phyloP scores from a whole-genome alignment of 306 rosid genomes.

The Crotalaria pallida region DNA sequence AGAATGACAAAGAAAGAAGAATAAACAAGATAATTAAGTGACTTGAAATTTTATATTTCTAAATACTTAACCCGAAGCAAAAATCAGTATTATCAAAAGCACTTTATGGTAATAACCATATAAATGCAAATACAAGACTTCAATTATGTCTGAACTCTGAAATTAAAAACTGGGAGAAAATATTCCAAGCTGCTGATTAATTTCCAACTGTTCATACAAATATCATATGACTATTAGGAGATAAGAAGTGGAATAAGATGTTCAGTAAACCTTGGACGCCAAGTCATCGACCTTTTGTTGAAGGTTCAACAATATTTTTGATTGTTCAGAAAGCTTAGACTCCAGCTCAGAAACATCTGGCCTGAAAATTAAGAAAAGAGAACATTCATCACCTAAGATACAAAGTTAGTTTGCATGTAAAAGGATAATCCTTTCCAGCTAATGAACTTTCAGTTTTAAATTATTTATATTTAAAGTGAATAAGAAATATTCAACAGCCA shows the following conservation, averaged over 20 bases:
- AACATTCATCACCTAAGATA: constrained; percentile 19
- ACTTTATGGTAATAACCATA: background rate
- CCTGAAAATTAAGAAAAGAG: constrained; percentile 51
- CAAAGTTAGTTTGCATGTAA: background rate
- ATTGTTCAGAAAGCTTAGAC: constrained; percentile 81
- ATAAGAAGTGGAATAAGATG: background rate
- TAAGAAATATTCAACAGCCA: background rate
- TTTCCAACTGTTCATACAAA: background rate
- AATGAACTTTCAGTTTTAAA: background rate
- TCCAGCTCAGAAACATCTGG: constrained; percentile 94
- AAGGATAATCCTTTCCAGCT: constrained; percentile 5
- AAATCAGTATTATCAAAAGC: background rate
- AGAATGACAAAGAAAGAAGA: background rate
- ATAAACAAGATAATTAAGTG: no score
- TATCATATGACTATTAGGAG: background rate
- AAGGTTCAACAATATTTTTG: constrained; percentile 79
- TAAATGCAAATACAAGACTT: background rate
- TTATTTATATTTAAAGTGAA: background rate
- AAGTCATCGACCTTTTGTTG: constrained; percentile 92
- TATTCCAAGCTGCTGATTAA: background rate
- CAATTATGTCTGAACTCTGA: background rate
- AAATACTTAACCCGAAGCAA: background rate
- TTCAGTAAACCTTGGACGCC: constrained; percentile 78
- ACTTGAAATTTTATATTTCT: background rate
- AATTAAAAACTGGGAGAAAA: background rate